Evolutionary conservation across 1,284 basidiomycete genomes (phyloP).

Genomic region (Gymnopus androsaceus): DNA sequence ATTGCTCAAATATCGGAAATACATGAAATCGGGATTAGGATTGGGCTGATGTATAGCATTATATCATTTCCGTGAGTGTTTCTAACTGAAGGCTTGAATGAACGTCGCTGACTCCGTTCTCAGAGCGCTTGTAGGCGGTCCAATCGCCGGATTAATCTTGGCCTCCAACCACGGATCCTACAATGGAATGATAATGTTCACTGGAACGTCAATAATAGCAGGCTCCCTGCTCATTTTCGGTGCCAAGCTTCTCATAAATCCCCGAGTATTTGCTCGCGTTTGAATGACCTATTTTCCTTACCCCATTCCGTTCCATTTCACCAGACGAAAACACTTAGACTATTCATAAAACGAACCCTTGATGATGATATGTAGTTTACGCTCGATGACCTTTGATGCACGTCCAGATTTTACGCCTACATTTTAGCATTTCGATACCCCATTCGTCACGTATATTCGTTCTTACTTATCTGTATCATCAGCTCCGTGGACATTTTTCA

Average conservation of each 20-base stretch:
- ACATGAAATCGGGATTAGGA: conserved; percentile 56
- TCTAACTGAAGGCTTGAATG: background rate
- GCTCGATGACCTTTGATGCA: background rate
- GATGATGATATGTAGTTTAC: background rate
- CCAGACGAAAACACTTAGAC: background rate
- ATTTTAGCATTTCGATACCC: background rate
- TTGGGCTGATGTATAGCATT: conserved; percentile 61
- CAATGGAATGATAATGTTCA: conserved; percentile 54
- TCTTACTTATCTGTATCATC: too few species aligned
- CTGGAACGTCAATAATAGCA: conserved; percentile 54
- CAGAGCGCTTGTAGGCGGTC: conserved; percentile 63
- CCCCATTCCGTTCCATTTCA: background rate
- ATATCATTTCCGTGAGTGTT: conserved; percentile 66
- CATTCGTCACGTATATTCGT: too few species aligned
- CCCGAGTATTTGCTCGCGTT: conserved; percentile 43
- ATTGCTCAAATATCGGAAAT: conserved; percentile 62
- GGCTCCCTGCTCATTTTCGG: conserved; percentile 57
- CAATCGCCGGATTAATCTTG: conserved; percentile 58
- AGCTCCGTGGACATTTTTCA: too few species aligned
- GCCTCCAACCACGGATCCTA: conserved; percentile 46
- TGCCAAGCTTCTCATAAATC: conserved; percentile 47
- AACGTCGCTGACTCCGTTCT: background rate
- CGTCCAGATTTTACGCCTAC: background rate
- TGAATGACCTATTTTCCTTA: conserved; percentile 20
- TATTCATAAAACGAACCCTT: background rate